Evolutionary conservation across 1,284 basidiomycete species (phyloP).

Genomic region (Xerocomus minutiporus): DNA sequence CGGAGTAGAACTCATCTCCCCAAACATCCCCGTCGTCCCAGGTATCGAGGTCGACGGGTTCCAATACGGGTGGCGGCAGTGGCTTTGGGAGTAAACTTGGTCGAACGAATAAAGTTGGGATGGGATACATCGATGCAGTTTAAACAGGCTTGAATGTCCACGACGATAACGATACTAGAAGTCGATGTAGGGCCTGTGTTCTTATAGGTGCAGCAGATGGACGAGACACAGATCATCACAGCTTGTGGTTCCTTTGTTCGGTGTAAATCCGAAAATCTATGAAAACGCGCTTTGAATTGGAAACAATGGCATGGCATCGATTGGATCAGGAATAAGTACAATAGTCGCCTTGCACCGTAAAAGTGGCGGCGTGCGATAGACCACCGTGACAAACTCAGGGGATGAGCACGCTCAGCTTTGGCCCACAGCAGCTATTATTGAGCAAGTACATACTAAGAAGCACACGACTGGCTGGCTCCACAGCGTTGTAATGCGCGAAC

Average conservation of each 20-base stretch:
- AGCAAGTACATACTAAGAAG: background rate
- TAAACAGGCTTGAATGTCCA: background rate
- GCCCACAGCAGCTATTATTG: background rate
- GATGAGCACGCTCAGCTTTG: background rate
- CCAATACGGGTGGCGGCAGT: background rate
- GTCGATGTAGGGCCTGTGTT: background rate
- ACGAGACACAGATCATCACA: constrained; percentile 15
- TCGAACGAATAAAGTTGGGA: no score
- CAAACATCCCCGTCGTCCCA: constrained; percentile 27
- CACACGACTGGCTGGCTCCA: background rate
- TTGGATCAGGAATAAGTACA: background rate
- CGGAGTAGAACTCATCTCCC: constrained; percentile 16
- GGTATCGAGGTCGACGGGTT: constrained; percentile 23
- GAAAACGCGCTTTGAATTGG: constrained; percentile 11
- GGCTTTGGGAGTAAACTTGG: background rate
- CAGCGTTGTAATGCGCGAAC: background rate
- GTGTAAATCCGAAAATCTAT: constrained; percentile 7
- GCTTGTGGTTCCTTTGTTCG: constrained; percentile 21
- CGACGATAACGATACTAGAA: background rate
- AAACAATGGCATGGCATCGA: constrained; percentile 13
- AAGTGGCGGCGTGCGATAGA: background rate
- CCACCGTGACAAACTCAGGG: background rate
- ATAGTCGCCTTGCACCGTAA: background rate
- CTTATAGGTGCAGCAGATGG: constrained; percentile 20
- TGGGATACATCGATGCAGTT: background rate